Conservation (phyloP, 192 early-diverging fungal species). For the Umbelopsis vinacea region DNA sequence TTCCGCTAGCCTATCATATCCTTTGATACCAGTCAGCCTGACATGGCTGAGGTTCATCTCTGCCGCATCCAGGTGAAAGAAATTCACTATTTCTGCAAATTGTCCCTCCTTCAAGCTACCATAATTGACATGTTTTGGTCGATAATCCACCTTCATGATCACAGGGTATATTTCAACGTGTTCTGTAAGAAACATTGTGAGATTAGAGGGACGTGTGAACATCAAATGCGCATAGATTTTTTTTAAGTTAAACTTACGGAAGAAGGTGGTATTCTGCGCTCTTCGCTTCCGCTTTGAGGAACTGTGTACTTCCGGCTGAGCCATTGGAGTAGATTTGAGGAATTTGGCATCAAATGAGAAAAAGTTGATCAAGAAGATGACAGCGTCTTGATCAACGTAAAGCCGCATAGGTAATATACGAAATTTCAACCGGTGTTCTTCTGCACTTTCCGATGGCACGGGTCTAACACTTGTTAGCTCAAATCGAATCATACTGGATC, state of each 20-base stretch:
- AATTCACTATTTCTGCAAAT: conserved; percentile 85
- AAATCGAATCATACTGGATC: conserved; percentile 69
- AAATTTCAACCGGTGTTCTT: conserved; percentile 62
- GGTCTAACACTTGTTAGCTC: conserved; percentile 63
- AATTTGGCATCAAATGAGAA: conserved; percentile 58
- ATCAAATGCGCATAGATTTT: background rate
- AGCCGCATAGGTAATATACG: conserved; percentile 80
- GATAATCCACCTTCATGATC: conserved; percentile 91
- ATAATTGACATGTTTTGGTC: conserved; percentile 90
- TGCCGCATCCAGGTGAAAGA: conserved; percentile 91
- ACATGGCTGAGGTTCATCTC: conserved; percentile 85
- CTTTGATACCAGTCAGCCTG: conserved; percentile 79
- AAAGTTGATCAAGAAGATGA: conserved; percentile 82
- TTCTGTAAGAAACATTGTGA: conserved; percentile 46
- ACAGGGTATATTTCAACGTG: conserved; percentile 75
- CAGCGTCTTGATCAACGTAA: conserved; percentile 93
- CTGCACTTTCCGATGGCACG: conserved; percentile 56
- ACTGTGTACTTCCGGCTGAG: background rate
- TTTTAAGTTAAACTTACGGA: conserved; percentile 49
- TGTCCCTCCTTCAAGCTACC: conserved; percentile 73
- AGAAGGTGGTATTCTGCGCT: conserved; percentile 39
- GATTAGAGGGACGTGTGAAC: background rate
- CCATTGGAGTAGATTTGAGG: background rate
- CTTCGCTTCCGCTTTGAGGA: conserved; percentile 16
- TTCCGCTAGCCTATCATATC: conserved; percentile 67